These are phyloP conservation scores for Camptophora hylomeconis DNA, from an alignment of 2,329 filamentous ascomycete genomes.

Conservation along the genomic window DNA sequence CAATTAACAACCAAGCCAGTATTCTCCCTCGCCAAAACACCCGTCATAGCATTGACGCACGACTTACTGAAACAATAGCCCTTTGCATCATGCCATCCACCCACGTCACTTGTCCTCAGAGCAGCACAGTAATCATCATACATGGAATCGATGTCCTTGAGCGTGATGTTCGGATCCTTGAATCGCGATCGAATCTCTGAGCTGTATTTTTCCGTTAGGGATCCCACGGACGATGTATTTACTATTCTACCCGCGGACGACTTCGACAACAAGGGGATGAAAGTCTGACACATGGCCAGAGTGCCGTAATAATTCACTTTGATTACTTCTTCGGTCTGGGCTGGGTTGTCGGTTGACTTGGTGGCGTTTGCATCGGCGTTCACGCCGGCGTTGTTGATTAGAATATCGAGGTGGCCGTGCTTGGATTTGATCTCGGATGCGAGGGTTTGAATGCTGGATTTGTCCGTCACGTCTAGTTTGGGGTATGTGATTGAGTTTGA, in stretches of 20 bases:
- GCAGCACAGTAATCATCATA: neutral
- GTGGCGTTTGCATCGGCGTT: constrained; percentile 4
- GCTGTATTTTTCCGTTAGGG: constrained; percentile 1
- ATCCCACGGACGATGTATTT: constrained; percentile 2
- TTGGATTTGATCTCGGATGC: neutral
- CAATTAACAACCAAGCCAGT: constrained; percentile 1
- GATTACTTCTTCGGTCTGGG: too few species aligned
- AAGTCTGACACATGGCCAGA: constrained; percentile 1
- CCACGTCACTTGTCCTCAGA: neutral
- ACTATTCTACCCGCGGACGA: constrained; percentile 1
- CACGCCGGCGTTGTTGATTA: constrained; percentile 7
- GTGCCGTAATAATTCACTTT: constrained; percentile 4
- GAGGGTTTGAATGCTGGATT: constrained; percentile 1
- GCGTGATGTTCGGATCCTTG: neutral
- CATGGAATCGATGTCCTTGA: constrained; percentile 1
- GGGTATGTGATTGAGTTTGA: neutral
- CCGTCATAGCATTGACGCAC: constrained; percentile 3
- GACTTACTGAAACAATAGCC: constrained; percentile 2
- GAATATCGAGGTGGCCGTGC: constrained; percentile 2
- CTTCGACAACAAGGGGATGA: neutral
- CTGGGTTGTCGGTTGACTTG: constrained; percentile 2
- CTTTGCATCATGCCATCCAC: neutral
- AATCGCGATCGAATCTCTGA: neutral
- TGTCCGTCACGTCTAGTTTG: constrained; percentile 1
- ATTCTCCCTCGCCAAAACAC: constrained; percentile 2